A percentile compares a stretch with the other conserved stretches of the same genome.
These are phyloP conservation scores for Spathaspora girioi DNA, from an alignment of 805 yeast genomes.

Conservation along the genomic window DNA sequence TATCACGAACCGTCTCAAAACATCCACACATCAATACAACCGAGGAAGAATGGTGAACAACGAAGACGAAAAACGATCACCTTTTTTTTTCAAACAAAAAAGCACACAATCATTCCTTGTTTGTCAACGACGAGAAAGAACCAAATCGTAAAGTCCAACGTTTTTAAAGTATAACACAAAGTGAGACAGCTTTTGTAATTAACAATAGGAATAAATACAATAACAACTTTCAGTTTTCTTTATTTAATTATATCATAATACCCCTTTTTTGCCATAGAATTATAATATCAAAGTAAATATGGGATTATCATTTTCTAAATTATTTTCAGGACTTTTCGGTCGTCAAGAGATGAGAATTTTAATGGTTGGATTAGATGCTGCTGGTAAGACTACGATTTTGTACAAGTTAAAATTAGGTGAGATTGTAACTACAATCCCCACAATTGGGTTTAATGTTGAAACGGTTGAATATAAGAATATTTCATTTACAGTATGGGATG, in stretches of 20 bases:
- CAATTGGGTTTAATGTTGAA: conserved; percentile 42
- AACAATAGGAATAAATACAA: background rate
- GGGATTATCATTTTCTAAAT: conserved; percentile 39
- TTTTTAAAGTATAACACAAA: background rate
- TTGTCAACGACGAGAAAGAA: background rate
- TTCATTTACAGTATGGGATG: conserved; percentile 43
- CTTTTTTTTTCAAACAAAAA: background rate
- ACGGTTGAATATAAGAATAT: conserved; percentile 42
- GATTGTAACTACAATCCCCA: conserved; percentile 41
- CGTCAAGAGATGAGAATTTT: conserved; percentile 42
- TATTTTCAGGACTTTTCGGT: conserved; percentile 39
- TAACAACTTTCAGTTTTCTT: background rate
- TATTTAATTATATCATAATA: background rate
- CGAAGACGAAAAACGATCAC: background rate
- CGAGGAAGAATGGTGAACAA: background rate
- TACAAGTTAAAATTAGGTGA: conserved; percentile 42
- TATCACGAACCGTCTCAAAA: background rate
- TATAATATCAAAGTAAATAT: conserved; percentile 11
- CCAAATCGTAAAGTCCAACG: background rate
- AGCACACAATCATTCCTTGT: background rate
- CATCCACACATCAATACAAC: background rate
- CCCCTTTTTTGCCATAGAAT: background rate
- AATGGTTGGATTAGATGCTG: conserved; percentile 44
- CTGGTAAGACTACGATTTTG: conserved; percentile 41
- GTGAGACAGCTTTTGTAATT: background rate